phyloP scores from a whole-genome alignment of 148 eudicot species.

The Camellia japonica region DNA sequence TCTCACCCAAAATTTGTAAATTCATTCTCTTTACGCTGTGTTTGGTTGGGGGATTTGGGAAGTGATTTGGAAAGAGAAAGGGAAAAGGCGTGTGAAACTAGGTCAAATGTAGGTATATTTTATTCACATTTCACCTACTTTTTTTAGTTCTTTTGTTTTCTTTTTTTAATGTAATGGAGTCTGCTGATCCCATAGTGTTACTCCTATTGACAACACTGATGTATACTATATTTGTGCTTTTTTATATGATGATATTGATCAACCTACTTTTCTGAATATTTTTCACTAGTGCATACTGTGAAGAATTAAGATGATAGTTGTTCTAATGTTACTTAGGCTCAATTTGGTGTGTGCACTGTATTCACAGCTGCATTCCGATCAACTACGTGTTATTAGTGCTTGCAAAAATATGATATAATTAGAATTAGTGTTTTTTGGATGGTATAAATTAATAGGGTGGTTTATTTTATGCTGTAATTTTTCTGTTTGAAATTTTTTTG shows the following conservation, averaged over 20 bases:
- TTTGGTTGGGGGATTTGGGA: no score
- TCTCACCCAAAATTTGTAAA: no score
- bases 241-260: neutral
- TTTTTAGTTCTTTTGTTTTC: neutral
- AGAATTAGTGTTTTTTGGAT: neutral
- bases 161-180: no score
- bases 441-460: neutral
- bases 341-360: neutral
- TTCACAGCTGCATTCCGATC: neutral
- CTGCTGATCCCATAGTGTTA: no score
- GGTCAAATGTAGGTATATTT: no score
- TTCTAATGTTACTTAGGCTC: neutral
- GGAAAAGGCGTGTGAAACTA: no score
- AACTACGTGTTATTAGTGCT: neutral
- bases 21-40: no score
- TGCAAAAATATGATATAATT: neutral
- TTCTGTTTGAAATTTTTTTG: neutral
- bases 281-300: neutral
- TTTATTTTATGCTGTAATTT: neutral
- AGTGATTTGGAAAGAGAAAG: no score
- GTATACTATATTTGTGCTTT: no score
- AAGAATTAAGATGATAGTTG: neutral
- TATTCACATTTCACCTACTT: no score
- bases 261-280: neutral
- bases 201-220: no score